These are phyloP conservation scores for Geotrichum bryndzae DNA, from an alignment of 1,139 yeast genomes.

Conservation along the genomic window DNA sequence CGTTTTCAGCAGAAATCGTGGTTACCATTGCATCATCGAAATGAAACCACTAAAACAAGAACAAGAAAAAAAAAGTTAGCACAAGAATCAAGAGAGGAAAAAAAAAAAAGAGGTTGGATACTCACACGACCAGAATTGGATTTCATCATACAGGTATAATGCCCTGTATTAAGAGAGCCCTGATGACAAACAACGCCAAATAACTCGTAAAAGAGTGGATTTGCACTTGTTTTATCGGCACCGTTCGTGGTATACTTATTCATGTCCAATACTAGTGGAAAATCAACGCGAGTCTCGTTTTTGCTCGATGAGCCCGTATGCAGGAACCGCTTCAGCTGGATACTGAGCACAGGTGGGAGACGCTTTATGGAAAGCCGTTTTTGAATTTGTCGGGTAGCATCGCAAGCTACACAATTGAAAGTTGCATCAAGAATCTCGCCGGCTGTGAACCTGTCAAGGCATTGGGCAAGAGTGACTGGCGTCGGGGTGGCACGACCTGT, in stretches of 20 bases:
- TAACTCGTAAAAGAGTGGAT: conserved; percentile 56
- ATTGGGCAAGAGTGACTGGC: conserved; percentile 45
- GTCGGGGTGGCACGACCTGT: not conserved
- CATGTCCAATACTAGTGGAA: conserved; percentile 69
- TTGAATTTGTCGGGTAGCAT: conserved; percentile 54
- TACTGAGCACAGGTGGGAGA: conserved; percentile 70
- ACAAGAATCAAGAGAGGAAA: not conserved
- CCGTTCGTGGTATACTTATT: conserved; percentile 47
- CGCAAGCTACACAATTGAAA: conserved; percentile 66
- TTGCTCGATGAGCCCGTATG: conserved; percentile 69
- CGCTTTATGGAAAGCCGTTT: conserved; percentile 64
- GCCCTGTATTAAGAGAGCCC: conserved; percentile 93
- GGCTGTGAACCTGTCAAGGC: conserved; percentile 70
- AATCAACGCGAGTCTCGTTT: conserved; percentile 65
- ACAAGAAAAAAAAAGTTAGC: not conserved
- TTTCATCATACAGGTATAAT: conserved; percentile 76
- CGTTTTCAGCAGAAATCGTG: conserved; percentile 56
- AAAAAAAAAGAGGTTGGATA: not conserved
- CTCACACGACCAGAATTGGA: conserved; percentile 47
- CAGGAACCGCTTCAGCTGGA: conserved; percentile 84
- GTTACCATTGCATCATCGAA: conserved; percentile 90
- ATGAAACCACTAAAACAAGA: conserved; percentile 59
- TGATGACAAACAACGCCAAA: conserved; percentile 83
- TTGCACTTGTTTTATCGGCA: not conserved
- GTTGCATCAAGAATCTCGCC: conserved; percentile 69